These are phyloP conservation scores for Penicillium sp. DNA, from an alignment of 2,329 filamentous ascomycete genomes.

Conservation along the genomic window DNA sequence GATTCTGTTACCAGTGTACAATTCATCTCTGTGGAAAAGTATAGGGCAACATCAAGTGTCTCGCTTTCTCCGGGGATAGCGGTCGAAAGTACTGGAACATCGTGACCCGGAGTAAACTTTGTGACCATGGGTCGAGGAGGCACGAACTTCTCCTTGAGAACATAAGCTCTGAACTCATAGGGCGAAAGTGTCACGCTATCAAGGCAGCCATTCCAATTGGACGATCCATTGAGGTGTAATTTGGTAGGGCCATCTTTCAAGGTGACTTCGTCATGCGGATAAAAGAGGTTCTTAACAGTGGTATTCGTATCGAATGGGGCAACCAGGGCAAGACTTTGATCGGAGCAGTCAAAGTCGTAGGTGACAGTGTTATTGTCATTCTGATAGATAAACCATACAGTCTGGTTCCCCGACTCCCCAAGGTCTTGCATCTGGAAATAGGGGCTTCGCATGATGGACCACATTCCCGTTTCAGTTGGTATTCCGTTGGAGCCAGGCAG, in stretches of 20 bases:
- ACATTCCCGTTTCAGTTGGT: conserved; percentile 63
- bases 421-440: conserved; percentile 59
- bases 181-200: conserved; percentile 55
- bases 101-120: conserved; percentile 64
- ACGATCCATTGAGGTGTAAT: conserved; percentile 54
- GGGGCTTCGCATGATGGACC: conserved; percentile 60
- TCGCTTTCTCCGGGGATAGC: conserved; percentile 47
- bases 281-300: conserved; percentile 66
- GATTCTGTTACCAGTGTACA: conserved; percentile 58
- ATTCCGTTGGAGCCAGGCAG: conserved; percentile 58
- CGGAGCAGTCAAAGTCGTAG: conserved; percentile 63
- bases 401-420: conserved; percentile 49
- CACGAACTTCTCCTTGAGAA: conserved; percentile 57
- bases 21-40: conserved; percentile 65
- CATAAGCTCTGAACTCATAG: conserved; percentile 65
- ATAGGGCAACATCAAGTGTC: conserved; percentile 56
- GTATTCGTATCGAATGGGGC: conserved; percentile 60
- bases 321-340: conserved; percentile 55
- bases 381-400: conserved; percentile 51
- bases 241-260: conserved; percentile 53
- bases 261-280: conserved; percentile 61
- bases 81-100: conserved; percentile 58
- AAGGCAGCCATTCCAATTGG: conserved; percentile 60
- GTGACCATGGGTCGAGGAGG: conserved; percentile 63
- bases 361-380: conserved; percentile 53